A percentile compares a stretch with the other conserved stretches of the same genome.
These are phyloP conservation scores for Xanthoconium purpureum DNA, from an alignment of 768 basidiomycete genomes.

Conservation along the genomic window DNA sequence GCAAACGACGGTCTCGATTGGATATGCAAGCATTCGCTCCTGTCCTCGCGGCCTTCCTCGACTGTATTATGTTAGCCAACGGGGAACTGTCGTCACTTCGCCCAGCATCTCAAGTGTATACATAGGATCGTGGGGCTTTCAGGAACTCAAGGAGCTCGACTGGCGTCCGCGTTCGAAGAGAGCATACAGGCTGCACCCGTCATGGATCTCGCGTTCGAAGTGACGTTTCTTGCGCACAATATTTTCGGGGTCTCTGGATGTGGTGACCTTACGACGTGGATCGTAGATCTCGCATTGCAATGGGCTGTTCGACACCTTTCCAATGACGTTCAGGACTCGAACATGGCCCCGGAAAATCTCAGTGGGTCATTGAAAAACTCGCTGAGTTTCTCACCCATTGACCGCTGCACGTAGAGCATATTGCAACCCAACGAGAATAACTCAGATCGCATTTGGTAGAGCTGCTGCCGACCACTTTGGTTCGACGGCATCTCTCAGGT, in stretches of 20 bases:
- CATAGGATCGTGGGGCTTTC: conserved; percentile 27
- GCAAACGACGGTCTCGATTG: conserved; percentile 13
- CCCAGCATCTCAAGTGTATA: conserved; percentile 25
- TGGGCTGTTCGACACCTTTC: conserved; percentile 52
- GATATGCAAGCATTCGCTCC: conserved; percentile 32
- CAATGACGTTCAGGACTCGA: conserved; percentile 23
- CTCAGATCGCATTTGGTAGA: conserved; percentile 63
- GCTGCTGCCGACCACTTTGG: conserved; percentile 59
- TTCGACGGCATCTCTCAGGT: conserved; percentile 58
- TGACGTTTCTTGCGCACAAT: conserved; percentile 33
- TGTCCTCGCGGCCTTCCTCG: conserved; percentile 48
- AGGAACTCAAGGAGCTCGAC: conserved; percentile 18
- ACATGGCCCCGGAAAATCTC: conserved; percentile 33
- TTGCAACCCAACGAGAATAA: conserved; percentile 9
- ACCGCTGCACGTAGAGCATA: conserved; percentile 8
- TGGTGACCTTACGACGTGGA: conserved; percentile 21
- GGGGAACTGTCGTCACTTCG: conserved; percentile 15
- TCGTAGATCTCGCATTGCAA: conserved; percentile 49
- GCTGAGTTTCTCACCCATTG: neutral
- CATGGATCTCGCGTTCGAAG: conserved; percentile 28
- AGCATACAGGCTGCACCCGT: conserved; percentile 27
- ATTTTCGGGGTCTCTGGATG: conserved; percentile 25
- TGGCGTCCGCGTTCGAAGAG: conserved; percentile 24
- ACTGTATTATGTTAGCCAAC: conserved; percentile 26
- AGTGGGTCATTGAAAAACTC: conserved; percentile 30